These are phyloP conservation scores for Lecanicillium sp. DNA, from an alignment of 2,329 filamentous ascomycete species.

Conservation along the genomic window DNA sequence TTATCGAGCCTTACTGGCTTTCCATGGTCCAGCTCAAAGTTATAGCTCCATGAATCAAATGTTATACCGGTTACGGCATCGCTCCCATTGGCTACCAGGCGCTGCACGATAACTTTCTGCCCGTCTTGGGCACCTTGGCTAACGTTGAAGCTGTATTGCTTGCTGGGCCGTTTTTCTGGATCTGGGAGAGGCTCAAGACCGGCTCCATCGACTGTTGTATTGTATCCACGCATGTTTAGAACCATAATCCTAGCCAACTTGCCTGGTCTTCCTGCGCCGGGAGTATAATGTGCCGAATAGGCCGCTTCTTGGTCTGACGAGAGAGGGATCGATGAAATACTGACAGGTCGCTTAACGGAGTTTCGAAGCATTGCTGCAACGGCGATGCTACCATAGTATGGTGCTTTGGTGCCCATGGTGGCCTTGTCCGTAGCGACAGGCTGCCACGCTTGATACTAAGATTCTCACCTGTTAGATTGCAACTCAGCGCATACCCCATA, in stretches of 20 bases:
- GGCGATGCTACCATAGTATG: constrained; percentile 57
- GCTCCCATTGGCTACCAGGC: constrained; percentile 53
- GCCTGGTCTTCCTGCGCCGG: constrained; percentile 23
- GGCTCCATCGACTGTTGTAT: constrained; percentile 41
- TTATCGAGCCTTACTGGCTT: constrained; percentile 45
- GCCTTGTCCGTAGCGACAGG: constrained; percentile 42
- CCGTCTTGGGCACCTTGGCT: constrained; percentile 20
- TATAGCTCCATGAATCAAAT: constrained; percentile 55
- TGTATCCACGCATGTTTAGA: constrained; percentile 52
- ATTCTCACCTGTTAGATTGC: too few species aligned
- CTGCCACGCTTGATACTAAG: constrained; percentile 50
- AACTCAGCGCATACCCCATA: not conserved
- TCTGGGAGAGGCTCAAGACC: constrained; percentile 16
- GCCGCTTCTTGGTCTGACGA: constrained; percentile 35
- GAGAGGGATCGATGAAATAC: constrained; percentile 40
- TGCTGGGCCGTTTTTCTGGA: constrained; percentile 19
- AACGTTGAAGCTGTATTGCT: constrained; percentile 32
- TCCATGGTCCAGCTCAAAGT: constrained; percentile 48
- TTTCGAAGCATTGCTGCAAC: constrained; percentile 29
- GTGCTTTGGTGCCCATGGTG: constrained; percentile 50
- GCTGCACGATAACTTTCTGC: constrained; percentile 29
- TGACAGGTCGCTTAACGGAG: constrained; percentile 24
- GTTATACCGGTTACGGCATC: constrained; percentile 55
- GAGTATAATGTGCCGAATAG: constrained; percentile 39
- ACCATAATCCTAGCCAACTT: constrained; percentile 41